Conservation (phyloP, 2,329 filamentous ascomycete species). For the Penicillium vulpinum region DNA sequence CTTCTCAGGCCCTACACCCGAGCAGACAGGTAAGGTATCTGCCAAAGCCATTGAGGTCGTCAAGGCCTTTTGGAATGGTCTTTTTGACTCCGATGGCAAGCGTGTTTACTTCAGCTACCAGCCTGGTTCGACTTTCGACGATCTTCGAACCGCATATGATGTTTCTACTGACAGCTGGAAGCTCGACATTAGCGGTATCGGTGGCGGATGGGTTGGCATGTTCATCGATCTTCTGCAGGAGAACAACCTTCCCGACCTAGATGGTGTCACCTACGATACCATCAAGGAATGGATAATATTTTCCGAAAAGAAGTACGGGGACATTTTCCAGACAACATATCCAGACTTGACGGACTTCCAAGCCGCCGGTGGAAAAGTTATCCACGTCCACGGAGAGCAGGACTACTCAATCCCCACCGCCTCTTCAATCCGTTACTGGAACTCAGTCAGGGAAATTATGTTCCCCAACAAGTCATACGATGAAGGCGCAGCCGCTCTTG, state of each 20-base stretch:
- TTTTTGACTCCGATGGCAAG: constrained; percentile 15
- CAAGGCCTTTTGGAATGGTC: constrained; percentile 11
- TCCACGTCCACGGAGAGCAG: constrained; percentile 58
- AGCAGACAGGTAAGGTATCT: constrained; percentile 14
- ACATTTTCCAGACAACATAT: constrained; percentile 53
- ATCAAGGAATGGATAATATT: constrained; percentile 53
- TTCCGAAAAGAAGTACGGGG: constrained; percentile 48
- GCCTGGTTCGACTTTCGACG: constrained; percentile 11
- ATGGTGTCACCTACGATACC: constrained; percentile 56
- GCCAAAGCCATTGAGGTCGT: constrained; percentile 14
- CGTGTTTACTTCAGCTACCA: constrained; percentile 19
- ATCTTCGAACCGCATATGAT: constrained; percentile 16
- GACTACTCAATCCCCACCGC: constrained; percentile 54
- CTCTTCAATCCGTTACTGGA: constrained; percentile 55
- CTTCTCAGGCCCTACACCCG: constrained; percentile 11
- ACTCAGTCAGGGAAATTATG: constrained; percentile 54
- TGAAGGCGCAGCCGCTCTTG: constrained; percentile 43
- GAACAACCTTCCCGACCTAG: constrained; percentile 42
- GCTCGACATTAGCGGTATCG: constrained; percentile 13
- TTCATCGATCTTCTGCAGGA: constrained; percentile 7
- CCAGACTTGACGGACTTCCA: constrained; percentile 54
- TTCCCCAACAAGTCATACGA: constrained; percentile 43
- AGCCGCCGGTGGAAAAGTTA: constrained; percentile 52
- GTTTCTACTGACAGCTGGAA: constrained; percentile 11
- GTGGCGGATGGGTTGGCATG: constrained; percentile 12